A percentile compares a stretch with the other conserved stretches of the same genome.
Evolutionary conservation across 495 filamentous ascomycete genomes (phyloP).

Genomic region (Xylaria sp.): DNA sequence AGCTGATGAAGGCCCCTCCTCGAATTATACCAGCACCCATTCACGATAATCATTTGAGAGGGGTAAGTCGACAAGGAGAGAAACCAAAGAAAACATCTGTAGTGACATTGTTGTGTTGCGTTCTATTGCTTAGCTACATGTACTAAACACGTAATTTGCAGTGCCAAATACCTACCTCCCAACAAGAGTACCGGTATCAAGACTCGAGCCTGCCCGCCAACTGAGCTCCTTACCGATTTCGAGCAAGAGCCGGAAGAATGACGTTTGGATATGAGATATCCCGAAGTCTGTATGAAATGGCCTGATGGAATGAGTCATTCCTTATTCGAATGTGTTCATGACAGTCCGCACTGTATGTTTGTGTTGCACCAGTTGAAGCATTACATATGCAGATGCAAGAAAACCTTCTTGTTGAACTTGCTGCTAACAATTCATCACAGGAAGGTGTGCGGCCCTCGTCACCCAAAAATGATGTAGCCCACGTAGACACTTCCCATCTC

Average conservation of each 20-base stretch:
- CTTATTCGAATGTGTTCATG: not conserved
- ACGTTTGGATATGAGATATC: not conserved
- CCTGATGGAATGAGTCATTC: not conserved
- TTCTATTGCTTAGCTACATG: not conserved
- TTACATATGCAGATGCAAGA: not conserved
- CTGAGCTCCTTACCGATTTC: not conserved
- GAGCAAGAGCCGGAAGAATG: not conserved
- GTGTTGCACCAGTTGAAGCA: not conserved
- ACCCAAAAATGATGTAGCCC: not conserved
- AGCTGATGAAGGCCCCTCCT: not conserved
- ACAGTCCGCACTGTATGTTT: not conserved
- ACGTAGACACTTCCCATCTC: not conserved
- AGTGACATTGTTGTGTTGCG: not conserved
- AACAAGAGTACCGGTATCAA: not conserved
- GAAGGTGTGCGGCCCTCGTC: not conserved
- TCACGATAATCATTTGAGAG: not conserved
- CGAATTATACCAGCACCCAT: not conserved
- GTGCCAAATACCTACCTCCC: not conserved
- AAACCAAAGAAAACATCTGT: not conserved
- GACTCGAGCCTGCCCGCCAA: conserved; percentile 1
- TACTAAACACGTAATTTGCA: not conserved
- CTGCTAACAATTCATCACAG: not conserved
- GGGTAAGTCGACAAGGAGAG: not conserved
- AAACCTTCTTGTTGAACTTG: conserved; percentile 1
- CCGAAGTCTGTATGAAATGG: not conserved